These are phyloP conservation scores for Amphibolis antarctica DNA, from an alignment of 106 monocot genomes.

Conservation along the genomic window DNA sequence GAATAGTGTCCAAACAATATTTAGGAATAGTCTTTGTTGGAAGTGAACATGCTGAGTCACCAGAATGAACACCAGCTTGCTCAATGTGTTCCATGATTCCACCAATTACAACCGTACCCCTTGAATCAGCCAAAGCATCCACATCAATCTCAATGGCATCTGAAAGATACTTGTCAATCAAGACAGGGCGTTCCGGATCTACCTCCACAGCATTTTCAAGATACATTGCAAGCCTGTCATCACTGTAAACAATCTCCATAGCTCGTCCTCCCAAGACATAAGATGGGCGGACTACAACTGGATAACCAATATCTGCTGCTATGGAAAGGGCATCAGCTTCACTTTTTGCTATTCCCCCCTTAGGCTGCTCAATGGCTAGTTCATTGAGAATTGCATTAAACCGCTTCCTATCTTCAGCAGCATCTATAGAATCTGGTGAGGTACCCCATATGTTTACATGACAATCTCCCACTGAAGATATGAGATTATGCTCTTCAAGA, in stretches of 20 bases:
- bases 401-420: conserved; percentile 86
- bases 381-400: conserved; percentile 85
- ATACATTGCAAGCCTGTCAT: conserved; percentile 73
- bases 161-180: conserved; percentile 83
- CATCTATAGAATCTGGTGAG: conserved; percentile 92
- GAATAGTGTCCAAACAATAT: conserved; percentile 45
- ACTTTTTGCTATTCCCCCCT: conserved; percentile 91
- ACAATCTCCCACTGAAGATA: conserved; percentile 40
- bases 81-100: conserved; percentile 99
- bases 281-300: conserved; percentile 89
- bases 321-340: conserved; percentile 66
- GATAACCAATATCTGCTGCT: conserved; percentile 75
- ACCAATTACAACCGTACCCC: conserved; percentile 87
- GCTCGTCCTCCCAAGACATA: conserved; percentile 94
- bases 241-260: conserved; percentile 93
- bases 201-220: conserved; percentile 91
- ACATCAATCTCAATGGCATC: conserved; percentile 94
- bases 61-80: conserved; percentile 97
- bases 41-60: conserved; percentile 89
- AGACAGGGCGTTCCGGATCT: conserved; percentile 82
- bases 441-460: conserved; percentile 83
- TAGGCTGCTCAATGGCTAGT: conserved; percentile 75
- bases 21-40: conserved; percentile 76
- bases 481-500: conserved; percentile 45
- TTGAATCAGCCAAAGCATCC: conserved; percentile 75